These are phyloP conservation scores for Corylus americana DNA, from an alignment of 306 rosid species.

Conservation along the genomic window DNA sequence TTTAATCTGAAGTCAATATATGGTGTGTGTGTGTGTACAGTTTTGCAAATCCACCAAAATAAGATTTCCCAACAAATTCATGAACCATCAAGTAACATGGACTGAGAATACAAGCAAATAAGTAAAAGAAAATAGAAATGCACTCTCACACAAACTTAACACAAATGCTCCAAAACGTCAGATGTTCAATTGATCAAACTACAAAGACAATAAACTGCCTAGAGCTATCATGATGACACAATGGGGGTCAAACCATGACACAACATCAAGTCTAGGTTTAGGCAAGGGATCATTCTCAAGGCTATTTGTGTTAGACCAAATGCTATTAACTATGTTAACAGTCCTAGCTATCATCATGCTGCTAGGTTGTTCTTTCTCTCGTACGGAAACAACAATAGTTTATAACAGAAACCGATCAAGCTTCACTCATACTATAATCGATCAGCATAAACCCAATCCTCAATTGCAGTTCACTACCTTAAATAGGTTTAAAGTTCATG, in stretches of 20 bases:
- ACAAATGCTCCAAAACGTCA: background rate
- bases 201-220: conserved; percentile 2
- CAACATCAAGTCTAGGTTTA: background rate
- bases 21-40: background rate
- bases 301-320: background rate
- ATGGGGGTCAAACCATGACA: background rate
- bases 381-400: background rate
- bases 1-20: background rate
- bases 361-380: background rate
- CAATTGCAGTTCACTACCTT: background rate
- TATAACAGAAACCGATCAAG: background rate
- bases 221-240: background rate
- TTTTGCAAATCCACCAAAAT: background rate
- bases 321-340: background rate
- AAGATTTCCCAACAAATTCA: background rate
- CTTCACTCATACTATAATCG: background rate
- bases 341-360: background rate
- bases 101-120: background rate
- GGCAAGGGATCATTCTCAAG: background rate
- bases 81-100: background rate
- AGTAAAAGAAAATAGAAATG: background rate
- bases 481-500: background rate
- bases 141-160: background rate
- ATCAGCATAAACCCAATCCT: background rate
- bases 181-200: background rate